These are phyloP conservation scores for Ustilago tritici DNA, from an alignment of 1,284 basidiomycete genomes.

Conservation along the genomic window DNA sequence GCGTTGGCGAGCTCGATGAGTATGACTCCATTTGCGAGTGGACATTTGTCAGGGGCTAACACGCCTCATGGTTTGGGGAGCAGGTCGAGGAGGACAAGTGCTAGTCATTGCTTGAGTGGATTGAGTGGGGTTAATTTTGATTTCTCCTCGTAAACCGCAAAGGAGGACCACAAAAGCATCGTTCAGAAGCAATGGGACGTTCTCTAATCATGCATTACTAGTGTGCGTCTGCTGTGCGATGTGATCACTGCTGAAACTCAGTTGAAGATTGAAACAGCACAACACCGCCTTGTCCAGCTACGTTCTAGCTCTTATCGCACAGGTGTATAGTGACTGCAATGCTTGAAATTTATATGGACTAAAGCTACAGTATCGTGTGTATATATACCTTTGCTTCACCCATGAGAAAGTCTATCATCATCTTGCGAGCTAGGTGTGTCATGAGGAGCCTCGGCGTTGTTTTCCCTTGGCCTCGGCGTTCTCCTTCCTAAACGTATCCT, in stretches of 20 bases:
- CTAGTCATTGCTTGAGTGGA: constrained; percentile 31
- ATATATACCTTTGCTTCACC: too few species aligned
- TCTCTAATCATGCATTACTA: neutral
- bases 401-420: too few species aligned
- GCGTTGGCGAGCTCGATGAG: constrained; percentile 29
- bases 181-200: neutral
- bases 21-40: constrained; percentile 34
- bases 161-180: neutral
- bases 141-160: constrained; percentile 18
- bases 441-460: too few species aligned
- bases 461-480: too few species aligned
- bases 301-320: too few species aligned
- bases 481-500: too few species aligned
- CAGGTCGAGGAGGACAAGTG: constrained; percentile 34
- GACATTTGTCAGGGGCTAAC: constrained; percentile 30
- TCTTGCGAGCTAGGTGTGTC: too few species aligned
- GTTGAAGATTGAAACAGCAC: too few species aligned
- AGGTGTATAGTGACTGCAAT: too few species aligned
- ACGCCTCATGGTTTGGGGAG: constrained; percentile 36
- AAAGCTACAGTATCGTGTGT: too few species aligned
- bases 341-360: too few species aligned
- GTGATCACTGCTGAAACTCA: constrained; percentile 9
- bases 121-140: constrained; percentile 40
- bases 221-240: neutral
- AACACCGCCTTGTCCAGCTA: too few species aligned